Conservation (phyloP, 164 flowering plant species). For the Magnolia officinalis region DNA sequence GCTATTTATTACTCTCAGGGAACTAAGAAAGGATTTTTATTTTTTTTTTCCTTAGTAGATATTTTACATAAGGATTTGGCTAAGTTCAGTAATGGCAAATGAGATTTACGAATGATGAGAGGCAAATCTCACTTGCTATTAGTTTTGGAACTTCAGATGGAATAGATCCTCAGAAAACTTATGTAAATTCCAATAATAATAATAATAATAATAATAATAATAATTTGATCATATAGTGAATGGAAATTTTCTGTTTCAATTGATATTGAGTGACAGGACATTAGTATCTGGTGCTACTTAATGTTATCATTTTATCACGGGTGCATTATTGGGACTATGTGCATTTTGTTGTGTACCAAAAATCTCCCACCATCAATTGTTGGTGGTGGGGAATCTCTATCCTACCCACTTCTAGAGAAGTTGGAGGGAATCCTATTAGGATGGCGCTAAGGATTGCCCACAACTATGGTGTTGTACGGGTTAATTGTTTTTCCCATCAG, state of each 20-base stretch:
- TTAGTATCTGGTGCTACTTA: neutral
- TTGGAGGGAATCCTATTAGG: too few species aligned
- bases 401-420: too few species aligned
- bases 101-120: constrained; percentile 1
- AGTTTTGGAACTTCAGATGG: constrained; percentile 45
- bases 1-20: constrained; percentile 1
- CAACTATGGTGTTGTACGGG: too few species aligned
- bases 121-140: constrained; percentile 32
- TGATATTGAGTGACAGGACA: neutral
- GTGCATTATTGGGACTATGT: neutral
- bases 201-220: neutral
- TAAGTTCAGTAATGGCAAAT: constrained; percentile 47
- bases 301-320: too few species aligned
- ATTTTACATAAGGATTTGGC: constrained; percentile 26
- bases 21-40: constrained; percentile 3
- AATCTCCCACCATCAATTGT: neutral
- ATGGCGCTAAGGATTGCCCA: too few species aligned
- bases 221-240: neutral
- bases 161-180: constrained; percentile 29
- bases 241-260: neutral
- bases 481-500: too few species aligned
- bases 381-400: neutral
- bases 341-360: neutral
- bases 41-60: neutral
- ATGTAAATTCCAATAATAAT: constrained; percentile 13